Evolutionary conservation across 805 yeast species (phyloP).

Genomic region (Lachancea quebecensis): DNA sequence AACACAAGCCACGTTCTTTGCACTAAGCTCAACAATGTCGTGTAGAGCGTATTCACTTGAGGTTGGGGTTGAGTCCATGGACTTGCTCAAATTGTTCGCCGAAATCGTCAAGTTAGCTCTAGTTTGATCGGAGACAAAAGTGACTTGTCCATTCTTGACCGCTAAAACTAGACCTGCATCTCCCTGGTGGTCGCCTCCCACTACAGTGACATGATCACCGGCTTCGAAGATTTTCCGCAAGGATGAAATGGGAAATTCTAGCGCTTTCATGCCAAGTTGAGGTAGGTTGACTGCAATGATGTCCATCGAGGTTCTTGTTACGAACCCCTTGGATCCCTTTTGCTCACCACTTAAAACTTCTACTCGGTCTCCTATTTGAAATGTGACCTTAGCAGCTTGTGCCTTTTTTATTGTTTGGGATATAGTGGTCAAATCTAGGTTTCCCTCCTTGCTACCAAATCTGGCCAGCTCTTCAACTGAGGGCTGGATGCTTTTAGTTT

Average conservation of each 20-base stretch:
- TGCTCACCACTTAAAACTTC: conserved; percentile 92
- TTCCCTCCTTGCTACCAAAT: conserved; percentile 74
- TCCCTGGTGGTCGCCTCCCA: conserved; percentile 84
- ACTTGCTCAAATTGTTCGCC: conserved; percentile 82
- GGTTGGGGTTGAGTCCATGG: conserved; percentile 78
- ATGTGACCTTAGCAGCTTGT: conserved; percentile 47
- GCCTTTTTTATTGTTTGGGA: conserved; percentile 77
- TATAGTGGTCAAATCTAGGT: conserved; percentile 79
- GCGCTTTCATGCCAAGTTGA: conserved; percentile 43
- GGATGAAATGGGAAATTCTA: conserved; percentile 77
- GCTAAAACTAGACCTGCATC: conserved; percentile 92
- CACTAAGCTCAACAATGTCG: conserved; percentile 82
- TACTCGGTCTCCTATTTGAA: conserved; percentile 92
- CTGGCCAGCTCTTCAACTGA: conserved; percentile 80
- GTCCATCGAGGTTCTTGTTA: conserved; percentile 59
- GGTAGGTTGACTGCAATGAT: conserved; percentile 44
- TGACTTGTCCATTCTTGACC: conserved; percentile 76
- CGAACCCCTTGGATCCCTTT: conserved; percentile 78
- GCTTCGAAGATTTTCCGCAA: conserved; percentile 78
- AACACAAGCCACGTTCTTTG: conserved; percentile 81
- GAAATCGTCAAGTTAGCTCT: conserved; percentile 86
- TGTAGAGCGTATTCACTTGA: conserved; percentile 77
- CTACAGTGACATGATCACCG: conserved; percentile 93
- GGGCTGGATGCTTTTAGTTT: conserved; percentile 78
- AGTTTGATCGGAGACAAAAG: conserved; percentile 83